phyloP scores from a whole-genome alignment of 2,329 filamentous ascomycete genomes.

The Colletotrichum zoysiae region DNA sequence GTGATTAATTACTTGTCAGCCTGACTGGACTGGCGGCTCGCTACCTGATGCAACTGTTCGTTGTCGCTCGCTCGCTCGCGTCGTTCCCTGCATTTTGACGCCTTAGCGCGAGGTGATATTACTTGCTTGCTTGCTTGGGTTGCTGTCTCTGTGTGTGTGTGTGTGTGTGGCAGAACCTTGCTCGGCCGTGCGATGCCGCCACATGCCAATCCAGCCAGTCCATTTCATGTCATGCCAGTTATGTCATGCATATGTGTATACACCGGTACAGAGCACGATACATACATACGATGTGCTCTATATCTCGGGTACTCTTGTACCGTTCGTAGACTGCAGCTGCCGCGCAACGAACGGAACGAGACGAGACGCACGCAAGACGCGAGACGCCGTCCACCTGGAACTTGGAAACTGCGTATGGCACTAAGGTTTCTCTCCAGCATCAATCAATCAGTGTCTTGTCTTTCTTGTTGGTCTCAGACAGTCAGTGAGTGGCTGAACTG shows the following conservation, averaged over 20 bases:
- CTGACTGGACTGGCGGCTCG: background rate
- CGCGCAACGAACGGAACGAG: background rate
- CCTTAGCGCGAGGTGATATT: conserved; percentile 8
- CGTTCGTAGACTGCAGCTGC: background rate
- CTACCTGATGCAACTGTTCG: background rate
- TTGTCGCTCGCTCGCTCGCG: background rate
- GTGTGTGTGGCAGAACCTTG: conserved; percentile 12
- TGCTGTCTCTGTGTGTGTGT: no score
- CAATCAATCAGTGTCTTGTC: no score
- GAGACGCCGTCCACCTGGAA: background rate
- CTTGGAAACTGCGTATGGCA: background rate
- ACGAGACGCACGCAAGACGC: background rate
- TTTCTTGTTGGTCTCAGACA: background rate
- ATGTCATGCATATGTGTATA: background rate
- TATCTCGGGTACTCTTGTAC: no score
- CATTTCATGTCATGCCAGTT: background rate
- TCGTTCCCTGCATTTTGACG: background rate
- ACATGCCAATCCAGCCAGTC: background rate
- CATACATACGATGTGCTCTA: background rate
- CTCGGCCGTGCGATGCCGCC: conserved; percentile 1
- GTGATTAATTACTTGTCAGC: no score
- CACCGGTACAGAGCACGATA: no score
- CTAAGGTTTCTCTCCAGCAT: background rate
- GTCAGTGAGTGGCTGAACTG: no score
- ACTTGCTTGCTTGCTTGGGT: background rate